Percentiles rank a stretch among this genome's conserved stretches.
Conservation (phyloP, 208 protist species). For the Leishmania tropica region DNA sequence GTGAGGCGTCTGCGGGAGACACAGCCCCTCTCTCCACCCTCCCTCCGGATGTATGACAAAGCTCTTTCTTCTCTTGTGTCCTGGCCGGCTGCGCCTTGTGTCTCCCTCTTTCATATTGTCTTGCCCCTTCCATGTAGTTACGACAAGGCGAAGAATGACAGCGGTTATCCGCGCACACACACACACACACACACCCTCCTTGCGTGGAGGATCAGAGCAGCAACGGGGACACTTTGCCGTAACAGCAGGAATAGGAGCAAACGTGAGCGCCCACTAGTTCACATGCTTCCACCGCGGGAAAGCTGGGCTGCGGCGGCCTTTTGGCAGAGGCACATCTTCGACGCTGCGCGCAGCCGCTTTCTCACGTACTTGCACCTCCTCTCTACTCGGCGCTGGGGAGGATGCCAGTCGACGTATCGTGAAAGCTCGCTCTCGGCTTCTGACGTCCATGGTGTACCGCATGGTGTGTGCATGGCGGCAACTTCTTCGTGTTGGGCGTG, state of each 20-base stretch:
- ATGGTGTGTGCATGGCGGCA: not conserved
- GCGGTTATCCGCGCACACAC: not conserved
- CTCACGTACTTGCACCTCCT: not conserved
- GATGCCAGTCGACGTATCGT: not conserved
- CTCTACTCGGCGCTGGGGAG: not conserved
- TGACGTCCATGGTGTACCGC: not conserved
- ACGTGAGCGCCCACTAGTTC: not conserved
- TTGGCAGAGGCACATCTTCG: not conserved
- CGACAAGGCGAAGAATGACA: not conserved
- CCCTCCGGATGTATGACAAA: constrained; percentile 15
- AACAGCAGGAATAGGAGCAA: not conserved
- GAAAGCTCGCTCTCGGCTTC: constrained; percentile 1
- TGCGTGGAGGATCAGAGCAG: not conserved
- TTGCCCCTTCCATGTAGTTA: not conserved
- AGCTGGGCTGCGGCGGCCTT: not conserved
- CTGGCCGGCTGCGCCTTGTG: not conserved
- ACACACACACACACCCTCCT: not conserved
- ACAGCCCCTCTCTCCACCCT: not conserved
- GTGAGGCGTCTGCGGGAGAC: not conserved
- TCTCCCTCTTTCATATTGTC: not conserved
- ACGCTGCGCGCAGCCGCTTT: not conserved
- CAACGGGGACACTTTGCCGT: not conserved
- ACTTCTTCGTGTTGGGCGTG: not conserved
- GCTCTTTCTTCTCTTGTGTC: not conserved
- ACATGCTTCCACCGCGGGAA: not conserved